phyloP scores from a whole-genome alignment of 1,284 basidiomycete species.

The Porogramme epimiltina region DNA sequence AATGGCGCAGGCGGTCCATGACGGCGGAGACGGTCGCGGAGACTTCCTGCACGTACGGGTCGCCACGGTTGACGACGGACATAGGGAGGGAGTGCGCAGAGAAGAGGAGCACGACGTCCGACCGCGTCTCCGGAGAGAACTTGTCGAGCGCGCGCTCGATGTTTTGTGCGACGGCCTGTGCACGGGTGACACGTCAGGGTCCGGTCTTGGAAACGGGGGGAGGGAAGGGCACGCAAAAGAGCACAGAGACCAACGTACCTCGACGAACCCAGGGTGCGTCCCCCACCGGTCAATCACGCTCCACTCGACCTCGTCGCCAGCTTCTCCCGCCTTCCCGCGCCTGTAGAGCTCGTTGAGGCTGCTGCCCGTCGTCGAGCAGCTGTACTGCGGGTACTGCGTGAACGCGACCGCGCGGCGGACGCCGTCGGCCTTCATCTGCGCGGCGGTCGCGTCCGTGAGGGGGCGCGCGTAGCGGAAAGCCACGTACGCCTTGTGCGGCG shows the following conservation, averaged over 20 bases:
- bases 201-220: not conserved
- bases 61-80: conserved; percentile 96
- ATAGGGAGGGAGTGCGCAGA: conserved; percentile 98
- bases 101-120: conserved; percentile 86
- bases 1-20: conserved; percentile 81
- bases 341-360: conserved; percentile 93
- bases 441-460: conserved; percentile 82
- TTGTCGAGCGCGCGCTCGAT: conserved; percentile 83
- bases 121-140: conserved; percentile 73
- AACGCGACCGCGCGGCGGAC: conserved; percentile 95
- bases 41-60: conserved; percentile 96
- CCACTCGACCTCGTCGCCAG: conserved; percentile 81
- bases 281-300: conserved; percentile 99
- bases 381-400: conserved; percentile 99
- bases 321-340: conserved; percentile 55
- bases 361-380: conserved; percentile 97
- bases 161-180: conserved; percentile 87
- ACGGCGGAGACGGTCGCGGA: conserved; percentile 91
- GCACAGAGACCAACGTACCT: conserved; percentile 54
- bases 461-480: conserved; percentile 94
- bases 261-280: conserved; percentile 90
- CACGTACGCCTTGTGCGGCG: conserved; percentile 95
- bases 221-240: not conserved
- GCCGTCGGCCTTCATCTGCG: conserved; percentile 88
- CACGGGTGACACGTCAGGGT: not conserved